Evolutionary conservation across 495 filamentous ascomycete species (phyloP).

Genomic region (Lepraria neglecta): DNA sequence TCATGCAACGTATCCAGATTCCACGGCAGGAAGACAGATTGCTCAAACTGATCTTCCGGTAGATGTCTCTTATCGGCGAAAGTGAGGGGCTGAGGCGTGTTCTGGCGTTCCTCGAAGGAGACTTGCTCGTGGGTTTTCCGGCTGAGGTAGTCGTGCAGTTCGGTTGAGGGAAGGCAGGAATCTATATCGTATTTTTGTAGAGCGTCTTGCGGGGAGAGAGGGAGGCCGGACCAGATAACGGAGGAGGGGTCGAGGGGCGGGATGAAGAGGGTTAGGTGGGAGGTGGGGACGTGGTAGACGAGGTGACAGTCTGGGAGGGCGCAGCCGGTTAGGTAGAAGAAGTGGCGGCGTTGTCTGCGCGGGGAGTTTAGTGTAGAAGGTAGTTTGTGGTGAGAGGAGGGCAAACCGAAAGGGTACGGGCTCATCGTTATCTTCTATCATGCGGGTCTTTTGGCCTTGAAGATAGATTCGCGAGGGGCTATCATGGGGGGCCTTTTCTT

Average conservation of each 20-base stretch:
- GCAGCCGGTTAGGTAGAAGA: constrained; percentile 94
- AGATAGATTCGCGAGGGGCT: constrained; percentile 66
- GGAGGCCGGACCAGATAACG: constrained; percentile 95
- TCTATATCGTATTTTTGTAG: constrained; percentile 76
- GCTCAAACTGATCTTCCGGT: constrained; percentile 18
- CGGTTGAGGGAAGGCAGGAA: constrained; percentile 58
- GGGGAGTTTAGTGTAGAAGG: constrained; percentile 6
- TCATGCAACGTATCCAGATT: constrained; percentile 37
- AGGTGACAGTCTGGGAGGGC: constrained; percentile 73
- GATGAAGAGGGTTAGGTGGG: constrained; percentile 81
- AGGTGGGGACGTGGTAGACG: constrained; percentile 67
- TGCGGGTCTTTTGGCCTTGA: constrained; percentile 69
- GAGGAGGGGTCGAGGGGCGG: constrained; percentile 79
- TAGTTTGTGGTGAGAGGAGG: background rate
- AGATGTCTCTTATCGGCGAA: constrained; percentile 28
- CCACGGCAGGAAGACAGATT: constrained; percentile 12
- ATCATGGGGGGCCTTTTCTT: constrained; percentile 50
- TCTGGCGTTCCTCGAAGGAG: constrained; percentile 20
- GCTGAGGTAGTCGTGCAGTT: constrained; percentile 60
- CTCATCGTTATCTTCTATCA: constrained; percentile 81
- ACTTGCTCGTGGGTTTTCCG: constrained; percentile 29
- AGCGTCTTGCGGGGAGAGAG: constrained; percentile 68
- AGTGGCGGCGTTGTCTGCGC: constrained; percentile 74
- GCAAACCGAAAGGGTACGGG: constrained; percentile 57
- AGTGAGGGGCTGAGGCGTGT: constrained; percentile 31